A percentile compares a stretch with the other conserved stretches of the same genome.
Evolutionary conservation across 352 stramenopile species (phyloP).

Genomic region (Globisporangium iwayamae): DNA sequence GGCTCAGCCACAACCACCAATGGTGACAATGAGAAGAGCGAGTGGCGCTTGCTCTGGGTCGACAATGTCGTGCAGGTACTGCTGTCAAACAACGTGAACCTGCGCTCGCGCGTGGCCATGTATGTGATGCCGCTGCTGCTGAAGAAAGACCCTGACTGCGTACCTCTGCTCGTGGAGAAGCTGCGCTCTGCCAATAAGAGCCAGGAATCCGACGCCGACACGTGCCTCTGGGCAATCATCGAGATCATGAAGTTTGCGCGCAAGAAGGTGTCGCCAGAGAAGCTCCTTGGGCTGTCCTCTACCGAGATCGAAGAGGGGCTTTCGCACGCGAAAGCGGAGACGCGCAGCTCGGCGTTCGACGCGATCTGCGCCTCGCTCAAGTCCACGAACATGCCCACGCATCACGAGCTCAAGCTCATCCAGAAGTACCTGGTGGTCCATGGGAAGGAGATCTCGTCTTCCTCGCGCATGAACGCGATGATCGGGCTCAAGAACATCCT

Average conservation of each 20-base stretch:
- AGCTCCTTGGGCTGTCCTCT: conserved; percentile 46
- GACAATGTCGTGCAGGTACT: conserved; percentile 50
- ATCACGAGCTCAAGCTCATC: conserved; percentile 50
- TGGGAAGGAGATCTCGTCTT: conserved; percentile 65
- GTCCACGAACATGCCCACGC: conserved; percentile 65
- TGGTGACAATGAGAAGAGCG: conserved; percentile 21
- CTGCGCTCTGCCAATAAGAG: conserved; percentile 29
- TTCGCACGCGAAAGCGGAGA: conserved; percentile 49
- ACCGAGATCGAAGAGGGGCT: conserved; percentile 56
- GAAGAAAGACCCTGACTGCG: conserved; percentile 61
- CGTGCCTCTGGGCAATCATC: conserved; percentile 64
- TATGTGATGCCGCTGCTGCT: conserved; percentile 73
- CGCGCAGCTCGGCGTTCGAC: conserved; percentile 70
- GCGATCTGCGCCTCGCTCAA: conserved; percentile 76
- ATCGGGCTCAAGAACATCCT: conserved; percentile 76
- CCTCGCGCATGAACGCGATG: conserved; percentile 66
- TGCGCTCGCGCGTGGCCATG: conserved; percentile 64
- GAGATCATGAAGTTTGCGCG: conserved; percentile 79
- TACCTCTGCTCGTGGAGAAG: conserved; percentile 42
- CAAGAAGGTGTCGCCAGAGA: conserved; percentile 60
- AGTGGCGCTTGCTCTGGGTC: conserved; percentile 53
- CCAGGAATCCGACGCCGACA: conserved; percentile 28
- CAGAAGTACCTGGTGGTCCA: conserved; percentile 69
- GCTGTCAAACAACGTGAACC: conserved; percentile 41
- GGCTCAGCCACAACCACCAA: neutral